Conservation (phyloP, 1,284 basidiomycete species). For the Ustanciosporium gigantosporum region DNA sequence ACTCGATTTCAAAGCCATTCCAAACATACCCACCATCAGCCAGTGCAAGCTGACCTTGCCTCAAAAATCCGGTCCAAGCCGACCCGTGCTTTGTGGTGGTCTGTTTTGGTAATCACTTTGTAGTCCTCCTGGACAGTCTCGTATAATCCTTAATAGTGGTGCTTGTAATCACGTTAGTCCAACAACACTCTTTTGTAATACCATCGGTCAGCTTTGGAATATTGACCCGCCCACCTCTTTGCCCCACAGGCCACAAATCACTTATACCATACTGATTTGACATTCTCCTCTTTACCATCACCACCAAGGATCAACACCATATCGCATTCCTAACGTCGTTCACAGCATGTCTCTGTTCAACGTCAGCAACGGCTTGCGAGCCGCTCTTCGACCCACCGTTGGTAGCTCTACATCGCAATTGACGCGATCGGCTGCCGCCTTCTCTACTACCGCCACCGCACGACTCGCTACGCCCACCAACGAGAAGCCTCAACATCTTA, state of each 20-base stretch:
- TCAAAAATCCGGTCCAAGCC: slow-evolving; percentile 1
- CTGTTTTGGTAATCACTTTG: slow-evolving; percentile 1
- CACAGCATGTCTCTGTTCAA: slow-evolving; percentile 30
- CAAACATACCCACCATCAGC: too few species aligned
- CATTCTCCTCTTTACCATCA: too few species aligned
- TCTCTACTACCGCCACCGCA: slow-evolving; percentile 47
- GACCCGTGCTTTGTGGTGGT: neutral
- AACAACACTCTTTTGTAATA: neutral
- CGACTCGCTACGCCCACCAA: slow-evolving; percentile 53
- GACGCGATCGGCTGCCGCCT: slow-evolving; percentile 16
- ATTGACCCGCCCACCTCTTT: too few species aligned
- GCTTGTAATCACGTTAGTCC: neutral
- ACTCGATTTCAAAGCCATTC: slow-evolving; percentile 1
- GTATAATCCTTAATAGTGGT: too few species aligned
- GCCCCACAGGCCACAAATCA: too few species aligned
- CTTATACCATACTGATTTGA: neutral
- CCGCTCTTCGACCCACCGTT: slow-evolving; percentile 25
- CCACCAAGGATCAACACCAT: too few species aligned
- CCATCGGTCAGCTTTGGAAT: too few species aligned
- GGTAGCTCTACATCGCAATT: slow-evolving; percentile 12
- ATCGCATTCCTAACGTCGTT: neutral
- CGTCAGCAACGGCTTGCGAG: slow-evolving; percentile 25
- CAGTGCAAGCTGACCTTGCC: too few species aligned
- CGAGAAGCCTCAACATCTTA: slow-evolving; percentile 54
- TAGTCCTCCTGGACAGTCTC: too few species aligned